phyloP scores from a whole-genome alignment of 2,329 filamentous ascomycete species.

The Tothia fuscella region DNA sequence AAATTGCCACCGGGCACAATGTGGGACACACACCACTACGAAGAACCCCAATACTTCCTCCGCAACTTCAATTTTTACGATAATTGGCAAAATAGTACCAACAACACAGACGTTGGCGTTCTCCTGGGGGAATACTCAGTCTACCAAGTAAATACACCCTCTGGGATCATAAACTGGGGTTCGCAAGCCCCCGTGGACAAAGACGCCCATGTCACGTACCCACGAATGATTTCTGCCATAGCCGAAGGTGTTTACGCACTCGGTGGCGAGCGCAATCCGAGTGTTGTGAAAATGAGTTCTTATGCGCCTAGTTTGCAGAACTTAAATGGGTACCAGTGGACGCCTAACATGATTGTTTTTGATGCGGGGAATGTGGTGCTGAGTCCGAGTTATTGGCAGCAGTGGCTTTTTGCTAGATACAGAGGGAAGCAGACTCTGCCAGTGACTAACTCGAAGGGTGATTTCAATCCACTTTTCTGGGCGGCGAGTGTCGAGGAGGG shows the following conservation, averaged over 20 bases:
- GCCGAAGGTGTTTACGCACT: slow-evolving; percentile 54
- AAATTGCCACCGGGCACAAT: slow-evolving; percentile 23
- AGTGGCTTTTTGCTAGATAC: slow-evolving; percentile 20
- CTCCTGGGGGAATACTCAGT: slow-evolving; percentile 26
- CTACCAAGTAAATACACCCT: slow-evolving; percentile 21
- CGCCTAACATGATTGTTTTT: slow-evolving; percentile 22
- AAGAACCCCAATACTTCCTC: slow-evolving; percentile 28
- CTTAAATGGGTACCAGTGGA: slow-evolving; percentile 23
- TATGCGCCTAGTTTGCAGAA: slow-evolving; percentile 23
- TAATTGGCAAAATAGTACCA: slow-evolving; percentile 22
- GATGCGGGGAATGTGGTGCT: slow-evolving; percentile 21
- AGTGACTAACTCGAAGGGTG: slow-evolving; percentile 17
- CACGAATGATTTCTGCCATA: slow-evolving; percentile 43
- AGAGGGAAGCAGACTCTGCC: slow-evolving; percentile 21
- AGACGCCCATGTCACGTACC: slow-evolving; percentile 13
- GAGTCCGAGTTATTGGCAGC: slow-evolving; percentile 21
- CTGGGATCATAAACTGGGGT: slow-evolving; percentile 11
- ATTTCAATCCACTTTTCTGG: slow-evolving; percentile 22
- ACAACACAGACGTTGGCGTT: slow-evolving; percentile 20
- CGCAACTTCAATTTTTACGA: slow-evolving; percentile 30
- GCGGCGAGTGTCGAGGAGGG: slow-evolving; percentile 17
- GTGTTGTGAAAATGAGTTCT: slow-evolving; percentile 17
- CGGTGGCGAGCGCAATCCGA: slow-evolving; percentile 49
- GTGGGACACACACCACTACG: slow-evolving; percentile 33
- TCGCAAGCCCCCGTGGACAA: slow-evolving; percentile 11